Percentiles rank a stretch among this genome's conserved stretches.
phyloP scores from a whole-genome alignment of 2,329 filamentous ascomycete species.

The Coniochaeta prunicola region DNA sequence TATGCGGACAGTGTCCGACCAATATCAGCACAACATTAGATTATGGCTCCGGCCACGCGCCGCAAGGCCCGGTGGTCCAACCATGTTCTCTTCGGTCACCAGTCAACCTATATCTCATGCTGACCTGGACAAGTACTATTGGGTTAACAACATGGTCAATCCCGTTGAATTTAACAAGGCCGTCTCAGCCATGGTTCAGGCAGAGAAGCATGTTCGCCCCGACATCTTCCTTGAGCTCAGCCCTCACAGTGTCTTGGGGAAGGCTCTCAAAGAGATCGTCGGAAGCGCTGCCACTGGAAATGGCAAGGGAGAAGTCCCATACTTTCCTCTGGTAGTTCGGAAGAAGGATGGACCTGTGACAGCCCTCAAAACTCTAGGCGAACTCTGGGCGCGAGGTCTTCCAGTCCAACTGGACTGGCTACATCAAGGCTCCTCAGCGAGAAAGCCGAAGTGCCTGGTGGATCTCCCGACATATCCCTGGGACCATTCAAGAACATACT shows the following conservation, averaged over 20 bases:
- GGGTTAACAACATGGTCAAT: constrained; percentile 12
- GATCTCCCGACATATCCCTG: constrained; percentile 46
- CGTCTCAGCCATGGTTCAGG: constrained; percentile 1
- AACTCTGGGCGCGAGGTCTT: neutral
- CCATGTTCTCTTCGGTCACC: constrained; percentile 4
- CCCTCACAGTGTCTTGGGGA: constrained; percentile 13
- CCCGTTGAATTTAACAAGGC: constrained; percentile 15
- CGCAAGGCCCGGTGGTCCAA: neutral
- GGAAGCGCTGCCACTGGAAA: neutral
- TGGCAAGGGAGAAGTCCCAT: neutral
- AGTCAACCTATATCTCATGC: neutral
- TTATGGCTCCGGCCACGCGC: neutral
- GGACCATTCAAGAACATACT: constrained; percentile 45
- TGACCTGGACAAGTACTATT: constrained; percentile 8
- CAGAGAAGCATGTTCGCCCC: neutral
- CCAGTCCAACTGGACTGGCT: neutral
- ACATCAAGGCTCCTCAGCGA: neutral
- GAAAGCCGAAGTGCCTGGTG: constrained; percentile 1
- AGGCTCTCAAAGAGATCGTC: constrained; percentile 21
- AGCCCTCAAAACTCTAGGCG: neutral
- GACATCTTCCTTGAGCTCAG: constrained; percentile 19
- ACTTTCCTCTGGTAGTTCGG: neutral
- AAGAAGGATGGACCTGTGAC: neutral
- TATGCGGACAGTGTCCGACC: constrained; percentile 17
- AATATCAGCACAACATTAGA: neutral